Percentiles rank a stretch among this genome's conserved stretches.
Conservation (phyloP, 129 eudicot genomes). For the Lactuca sativa region DNA sequence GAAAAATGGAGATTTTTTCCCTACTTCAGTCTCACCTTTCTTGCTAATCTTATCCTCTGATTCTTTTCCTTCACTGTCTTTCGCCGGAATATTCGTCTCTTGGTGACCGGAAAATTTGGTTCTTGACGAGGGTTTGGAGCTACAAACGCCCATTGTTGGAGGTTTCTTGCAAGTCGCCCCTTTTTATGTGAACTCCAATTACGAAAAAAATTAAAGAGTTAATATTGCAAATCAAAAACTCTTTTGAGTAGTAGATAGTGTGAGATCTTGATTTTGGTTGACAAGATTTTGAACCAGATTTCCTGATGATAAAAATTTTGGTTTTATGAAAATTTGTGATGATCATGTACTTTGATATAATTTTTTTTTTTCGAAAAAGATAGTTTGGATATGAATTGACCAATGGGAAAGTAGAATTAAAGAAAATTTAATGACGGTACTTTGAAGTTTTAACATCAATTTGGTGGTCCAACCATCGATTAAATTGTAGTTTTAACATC, state of each 20-base stretch:
- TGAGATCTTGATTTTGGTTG: constrained; percentile 19
- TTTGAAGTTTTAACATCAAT: constrained; percentile 36
- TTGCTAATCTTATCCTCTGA: constrained; percentile 10
- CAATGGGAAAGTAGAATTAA: constrained; percentile 29
- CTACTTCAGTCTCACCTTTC: constrained; percentile 27
- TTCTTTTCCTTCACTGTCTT: constrained; percentile 10
- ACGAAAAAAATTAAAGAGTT: not conserved
- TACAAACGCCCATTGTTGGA: constrained; percentile 58
- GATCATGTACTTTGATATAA: constrained; percentile 4
- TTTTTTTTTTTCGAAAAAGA: too few species aligned
- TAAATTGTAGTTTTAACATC: constrained; percentile 30
- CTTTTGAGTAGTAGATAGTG: not conserved
- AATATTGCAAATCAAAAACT: not conserved
- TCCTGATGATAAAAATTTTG: constrained; percentile 28
- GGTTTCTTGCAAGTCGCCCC: not conserved
- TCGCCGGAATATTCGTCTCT: constrained; percentile 20
- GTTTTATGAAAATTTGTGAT: constrained; percentile 23
- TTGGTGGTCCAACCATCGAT: constrained; percentile 23
- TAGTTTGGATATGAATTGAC: constrained; percentile 19
- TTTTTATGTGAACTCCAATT: not conserved
- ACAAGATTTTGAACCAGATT: constrained; percentile 9
- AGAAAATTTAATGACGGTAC: constrained; percentile 28
- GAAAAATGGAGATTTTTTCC: constrained; percentile 68
- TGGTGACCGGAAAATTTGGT: constrained; percentile 35
- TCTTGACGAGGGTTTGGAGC: constrained; percentile 54